Evolutionary conservation across 129 eudicot species (phyloP), one percentile per base, ranked within the genome.

Genomic region (Silybum marianum): DNA sequence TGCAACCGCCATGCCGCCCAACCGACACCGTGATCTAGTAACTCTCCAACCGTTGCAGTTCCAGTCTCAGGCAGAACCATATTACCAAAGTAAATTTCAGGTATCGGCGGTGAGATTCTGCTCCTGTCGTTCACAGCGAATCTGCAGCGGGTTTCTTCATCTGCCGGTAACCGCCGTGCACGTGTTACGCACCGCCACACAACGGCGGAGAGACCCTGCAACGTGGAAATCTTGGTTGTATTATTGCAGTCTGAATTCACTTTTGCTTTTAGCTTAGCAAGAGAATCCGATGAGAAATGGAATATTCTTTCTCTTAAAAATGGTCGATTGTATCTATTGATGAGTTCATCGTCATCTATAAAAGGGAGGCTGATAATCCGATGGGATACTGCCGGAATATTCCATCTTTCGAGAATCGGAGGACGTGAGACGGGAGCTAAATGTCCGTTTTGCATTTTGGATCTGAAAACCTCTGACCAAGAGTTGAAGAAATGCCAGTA

Each of bases 401-500:
- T 28, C 30, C 30, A 28, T 28, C 30, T 28, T 28, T 28, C 30
- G 1, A 28, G 30, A 28, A 28, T 28, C 30, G 30, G 30, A 28
- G 30, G 30, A 28, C 30, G 30, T 28, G 30, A 28, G 1, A 28
- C 1, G 30, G 30, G 30, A 26, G 30, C 1, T 26, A 26, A 26
- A 26, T 26, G 30, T 0, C 30, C 30, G 30, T 39, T 38, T 14
- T 32, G 51, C 10, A 19, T 23, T 8, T 78, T 73, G 1, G 80
- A 71, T 39, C 54, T 63, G 71, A 69, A 80, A 11, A 72, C 30
- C 9, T 79, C 63, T 0, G 80, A 69, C 77, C 76, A 86, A 0
- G 76, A 16, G n/a, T 87, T 83, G 22, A 83, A 39, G 68, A 87
- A 87, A 71, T 86, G 79, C 87, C 89, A 86, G 63, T 39, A 79